These are phyloP conservation scores for Neonectria neomacrospora DNA, from an alignment of 2,329 filamentous ascomycete genomes.

Conservation along the genomic window DNA sequence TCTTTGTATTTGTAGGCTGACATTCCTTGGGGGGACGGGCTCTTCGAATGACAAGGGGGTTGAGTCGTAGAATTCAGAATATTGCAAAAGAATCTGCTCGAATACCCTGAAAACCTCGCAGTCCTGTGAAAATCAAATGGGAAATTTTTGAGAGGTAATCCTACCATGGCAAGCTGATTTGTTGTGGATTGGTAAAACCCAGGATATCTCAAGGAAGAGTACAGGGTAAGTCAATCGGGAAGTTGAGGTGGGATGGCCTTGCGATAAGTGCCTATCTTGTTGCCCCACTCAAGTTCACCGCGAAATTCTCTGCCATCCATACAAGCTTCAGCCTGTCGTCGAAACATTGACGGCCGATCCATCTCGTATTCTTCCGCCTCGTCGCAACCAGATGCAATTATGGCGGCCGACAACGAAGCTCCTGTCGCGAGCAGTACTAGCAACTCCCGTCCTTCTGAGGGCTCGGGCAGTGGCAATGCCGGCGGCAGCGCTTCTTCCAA, in stretches of 20 bases:
- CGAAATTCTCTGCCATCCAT: slow-evolving; percentile 32
- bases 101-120: no score
- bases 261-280: slow-evolving; percentile 12
- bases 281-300: slow-evolving; percentile 26
- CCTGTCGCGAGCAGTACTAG: slow-evolving; percentile 41
- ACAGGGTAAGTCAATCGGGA: slow-evolving; percentile 7
- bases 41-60: no score
- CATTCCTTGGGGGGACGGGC: no score
- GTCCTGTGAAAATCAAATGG: not conserved
- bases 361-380: slow-evolving; percentile 8
- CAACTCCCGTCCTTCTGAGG: slow-evolving; percentile 29
- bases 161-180: not conserved
- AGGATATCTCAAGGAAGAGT: not conserved
- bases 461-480: slow-evolving; percentile 36
- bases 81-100: no score
- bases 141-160: not conserved
- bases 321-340: slow-evolving; percentile 19
- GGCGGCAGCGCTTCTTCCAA: slow-evolving; percentile 24
- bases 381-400: slow-evolving; percentile 47
- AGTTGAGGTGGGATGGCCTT: slow-evolving; percentile 8
- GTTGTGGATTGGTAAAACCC: not conserved
- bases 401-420: slow-evolving; percentile 48
- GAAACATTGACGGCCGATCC: slow-evolving; percentile 7
- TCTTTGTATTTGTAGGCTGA: no score
- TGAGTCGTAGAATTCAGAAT: no score